Percentiles rank a stretch among this genome's conserved stretches.
phyloP scores from a whole-genome alignment of 257 asterid genomes.

The Rehmannia glutinosa region DNA sequence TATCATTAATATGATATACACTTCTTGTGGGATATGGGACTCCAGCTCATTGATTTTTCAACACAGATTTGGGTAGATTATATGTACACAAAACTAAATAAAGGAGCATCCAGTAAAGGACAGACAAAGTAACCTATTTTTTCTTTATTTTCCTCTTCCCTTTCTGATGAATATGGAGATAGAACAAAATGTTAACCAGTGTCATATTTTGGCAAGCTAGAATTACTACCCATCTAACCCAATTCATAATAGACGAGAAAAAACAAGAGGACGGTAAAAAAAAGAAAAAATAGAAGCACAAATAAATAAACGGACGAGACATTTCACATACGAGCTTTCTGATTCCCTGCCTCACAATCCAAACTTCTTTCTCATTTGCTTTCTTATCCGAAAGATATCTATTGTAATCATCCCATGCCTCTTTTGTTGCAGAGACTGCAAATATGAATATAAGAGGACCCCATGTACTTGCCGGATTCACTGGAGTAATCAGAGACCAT shows the following conservation, averaged over 20 bases:
- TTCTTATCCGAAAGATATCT: constrained; percentile 93
- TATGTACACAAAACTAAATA: neutral
- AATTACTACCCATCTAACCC: constrained; percentile 6
- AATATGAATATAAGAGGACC: constrained; percentile 98
- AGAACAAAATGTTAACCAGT: constrained; percentile 5
- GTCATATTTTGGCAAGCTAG: constrained; percentile 7
- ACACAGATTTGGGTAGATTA: neutral
- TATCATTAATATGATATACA: neutral
- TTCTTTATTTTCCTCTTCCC: neutral
- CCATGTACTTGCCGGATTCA: constrained; percentile 99
- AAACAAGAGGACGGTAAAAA: neutral
- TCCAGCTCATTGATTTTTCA: neutral
- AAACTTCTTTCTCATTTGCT: constrained; percentile 96
- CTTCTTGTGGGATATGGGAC: neutral
- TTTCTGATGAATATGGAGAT: constrained; percentile 5
- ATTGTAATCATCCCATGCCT: constrained; percentile 99
- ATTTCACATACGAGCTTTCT: constrained; percentile 66
- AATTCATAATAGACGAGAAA: neutral
- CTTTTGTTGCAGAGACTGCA: constrained; percentile 96
- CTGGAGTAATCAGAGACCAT: constrained; percentile 99
- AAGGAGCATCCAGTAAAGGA: neutral
- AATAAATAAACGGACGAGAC: constrained; percentile 12
- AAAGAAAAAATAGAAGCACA: neutral
- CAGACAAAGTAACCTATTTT: neutral
- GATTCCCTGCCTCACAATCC: constrained; percentile 84